Percentiles rank a stretch among this genome's conserved stretches.
Conservation (phyloP, 441 rosid genomes). For the Populus trichocarpa region DNA sequence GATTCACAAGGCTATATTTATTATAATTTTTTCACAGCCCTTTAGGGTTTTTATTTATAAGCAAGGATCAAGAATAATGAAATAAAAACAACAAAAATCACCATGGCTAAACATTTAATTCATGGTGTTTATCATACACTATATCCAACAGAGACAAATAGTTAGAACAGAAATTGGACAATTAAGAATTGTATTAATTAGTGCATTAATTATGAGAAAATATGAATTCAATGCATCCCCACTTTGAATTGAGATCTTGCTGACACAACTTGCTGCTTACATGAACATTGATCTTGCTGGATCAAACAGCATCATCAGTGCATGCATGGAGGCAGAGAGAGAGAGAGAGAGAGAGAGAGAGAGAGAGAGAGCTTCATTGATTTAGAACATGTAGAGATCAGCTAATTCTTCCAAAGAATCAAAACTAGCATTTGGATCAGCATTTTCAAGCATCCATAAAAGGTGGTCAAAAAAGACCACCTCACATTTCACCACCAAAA, state of each 20-base stretch:
- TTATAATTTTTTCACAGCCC: not conserved
- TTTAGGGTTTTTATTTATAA: not conserved
- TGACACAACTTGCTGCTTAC: not conserved
- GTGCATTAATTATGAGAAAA: not conserved
- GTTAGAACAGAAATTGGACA: constrained; percentile 4
- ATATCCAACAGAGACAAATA: constrained; percentile 8
- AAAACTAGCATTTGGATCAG: too few relatives aligned
- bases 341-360: too few relatives aligned
- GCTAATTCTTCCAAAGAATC: too few relatives aligned
- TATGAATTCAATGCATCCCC: not conserved
- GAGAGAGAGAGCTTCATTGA: not conserved
- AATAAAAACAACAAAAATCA: not conserved
- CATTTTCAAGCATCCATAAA: too few relatives aligned
- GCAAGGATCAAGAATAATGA: constrained; percentile 6
- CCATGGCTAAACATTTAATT: not conserved
- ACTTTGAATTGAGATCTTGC: not conserved
- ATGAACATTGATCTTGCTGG: not conserved
- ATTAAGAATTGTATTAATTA: not conserved
- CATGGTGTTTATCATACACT: not conserved
- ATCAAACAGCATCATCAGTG: not conserved
- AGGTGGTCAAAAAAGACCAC: too few relatives aligned
- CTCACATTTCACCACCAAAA: too few relatives aligned
- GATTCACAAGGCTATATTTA: too few relatives aligned
- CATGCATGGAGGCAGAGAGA: not conserved
- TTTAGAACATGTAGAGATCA: constrained; percentile 51